Evolutionary conservation across 192 early-diverging fungal species (phyloP).

Genomic region (Dispira parvispora): DNA sequence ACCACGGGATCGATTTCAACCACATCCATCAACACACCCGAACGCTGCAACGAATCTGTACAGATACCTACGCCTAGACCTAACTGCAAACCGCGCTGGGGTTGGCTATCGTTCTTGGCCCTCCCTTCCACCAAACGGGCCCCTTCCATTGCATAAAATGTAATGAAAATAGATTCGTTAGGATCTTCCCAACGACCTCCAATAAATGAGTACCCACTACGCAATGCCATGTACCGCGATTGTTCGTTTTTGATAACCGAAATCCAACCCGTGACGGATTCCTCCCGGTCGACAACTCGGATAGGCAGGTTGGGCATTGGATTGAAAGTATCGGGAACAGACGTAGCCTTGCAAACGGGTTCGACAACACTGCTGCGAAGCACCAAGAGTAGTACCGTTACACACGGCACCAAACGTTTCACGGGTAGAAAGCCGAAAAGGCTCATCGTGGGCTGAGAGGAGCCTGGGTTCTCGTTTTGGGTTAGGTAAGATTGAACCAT

Average conservation of each 20-base stretch:
- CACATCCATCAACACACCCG: slow-evolving; percentile 49
- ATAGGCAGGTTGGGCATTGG: slow-evolving; percentile 10
- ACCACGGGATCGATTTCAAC: slow-evolving; percentile 75
- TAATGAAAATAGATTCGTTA: slow-evolving; percentile 55
- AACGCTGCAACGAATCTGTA: slow-evolving; percentile 39
- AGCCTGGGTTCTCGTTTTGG: neutral
- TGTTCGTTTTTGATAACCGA: slow-evolving; percentile 38
- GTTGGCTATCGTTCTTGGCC: neutral
- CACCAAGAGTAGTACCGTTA: slow-evolving; percentile 11
- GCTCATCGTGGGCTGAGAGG: neutral
- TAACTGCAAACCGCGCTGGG: slow-evolving; percentile 28
- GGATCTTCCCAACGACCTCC: slow-evolving; percentile 60
- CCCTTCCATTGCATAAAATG: slow-evolving; percentile 74
- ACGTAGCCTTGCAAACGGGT: slow-evolving; percentile 29
- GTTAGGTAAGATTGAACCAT: neutral
- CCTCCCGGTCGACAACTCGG: slow-evolving; percentile 45
- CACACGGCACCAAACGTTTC: slow-evolving; percentile 13
- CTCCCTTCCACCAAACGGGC: slow-evolving; percentile 25
- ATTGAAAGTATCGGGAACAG: slow-evolving; percentile 22
- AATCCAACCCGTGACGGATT: slow-evolving; percentile 73
- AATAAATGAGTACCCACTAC: slow-evolving; percentile 75
- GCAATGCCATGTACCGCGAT: slow-evolving; percentile 46
- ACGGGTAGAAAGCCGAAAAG: slow-evolving; percentile 14
- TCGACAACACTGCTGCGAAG: slow-evolving; percentile 19
- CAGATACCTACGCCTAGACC: slow-evolving; percentile 75